These are phyloP conservation scores for Echinosophora koreensis DNA, from an alignment of 306 rosid species.

Conservation along the genomic window DNA sequence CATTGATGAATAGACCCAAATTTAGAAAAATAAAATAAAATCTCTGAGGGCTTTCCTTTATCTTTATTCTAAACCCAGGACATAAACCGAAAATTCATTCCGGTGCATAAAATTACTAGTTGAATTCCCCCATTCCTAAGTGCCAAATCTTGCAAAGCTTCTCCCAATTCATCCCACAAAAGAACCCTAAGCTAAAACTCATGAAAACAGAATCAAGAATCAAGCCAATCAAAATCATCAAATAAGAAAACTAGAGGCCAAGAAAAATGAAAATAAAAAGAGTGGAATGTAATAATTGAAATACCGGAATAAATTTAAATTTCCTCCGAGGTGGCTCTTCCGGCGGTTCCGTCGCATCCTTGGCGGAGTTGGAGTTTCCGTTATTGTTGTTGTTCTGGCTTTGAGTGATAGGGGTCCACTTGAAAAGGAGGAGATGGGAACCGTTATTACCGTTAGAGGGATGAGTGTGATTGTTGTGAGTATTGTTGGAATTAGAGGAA, in stretches of 20 bases:
- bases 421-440: conserved; percentile 81
- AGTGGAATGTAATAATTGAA: neutral
- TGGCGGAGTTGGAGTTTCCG: conserved; percentile 46
- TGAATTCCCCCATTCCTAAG: neutral
- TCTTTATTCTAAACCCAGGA: neutral
- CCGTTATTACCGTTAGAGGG: conserved; percentile 78
- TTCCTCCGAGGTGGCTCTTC: conserved; percentile 90
- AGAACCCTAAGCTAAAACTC: conserved; percentile 41
- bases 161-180: conserved; percentile 28
- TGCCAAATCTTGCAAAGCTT: neutral
- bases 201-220: neutral
- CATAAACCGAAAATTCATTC: neutral
- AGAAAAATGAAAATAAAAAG: neutral
- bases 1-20: too few species aligned
- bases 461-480: conserved; percentile 41
- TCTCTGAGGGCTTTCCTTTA: too few species aligned
- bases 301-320: conserved; percentile 95
- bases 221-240: neutral
- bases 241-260: neutral
- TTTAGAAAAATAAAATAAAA: too few species aligned
- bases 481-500: conserved; percentile 44
- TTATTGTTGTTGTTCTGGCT: conserved; percentile 60
- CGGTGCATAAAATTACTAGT: neutral
- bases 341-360: conserved; percentile 46
- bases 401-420: conserved; percentile 91